Conservation (phyloP, 2,329 filamentous ascomycete genomes). For the Ciborinia camelliae region DNA sequence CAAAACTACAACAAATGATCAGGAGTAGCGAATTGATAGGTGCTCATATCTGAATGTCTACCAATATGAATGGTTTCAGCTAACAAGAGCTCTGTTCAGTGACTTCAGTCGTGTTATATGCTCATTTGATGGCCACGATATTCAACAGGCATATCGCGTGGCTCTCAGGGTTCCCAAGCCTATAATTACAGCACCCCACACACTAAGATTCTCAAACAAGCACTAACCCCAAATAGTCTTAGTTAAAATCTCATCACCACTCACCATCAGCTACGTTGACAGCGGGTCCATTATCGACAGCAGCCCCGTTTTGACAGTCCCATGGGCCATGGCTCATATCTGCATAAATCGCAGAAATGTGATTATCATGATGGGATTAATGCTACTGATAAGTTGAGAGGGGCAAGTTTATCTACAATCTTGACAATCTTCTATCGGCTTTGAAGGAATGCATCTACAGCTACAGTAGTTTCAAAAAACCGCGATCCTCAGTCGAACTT, state of each 20-base stretch:
- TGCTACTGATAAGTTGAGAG: constrained; percentile 13
- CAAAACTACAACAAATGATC: neutral
- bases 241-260: neutral
- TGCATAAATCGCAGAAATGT: constrained; percentile 9
- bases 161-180: neutral
- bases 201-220: neutral
- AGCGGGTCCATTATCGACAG: neutral
- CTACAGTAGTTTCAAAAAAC: neutral
- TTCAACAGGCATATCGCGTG: neutral
- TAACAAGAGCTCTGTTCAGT: neutral
- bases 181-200: constrained; percentile 3
- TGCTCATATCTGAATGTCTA: neutral
- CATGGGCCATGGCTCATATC: neutral
- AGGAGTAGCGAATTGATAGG: neutral
- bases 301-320: constrained; percentile 7
- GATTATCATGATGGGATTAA: neutral
- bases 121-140: neutral
- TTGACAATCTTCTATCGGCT: neutral
- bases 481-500: neutral
- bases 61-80: neutral
- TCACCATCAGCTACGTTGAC: constrained; percentile 18
- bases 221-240: neutral
- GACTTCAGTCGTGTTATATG: constrained; percentile 8
- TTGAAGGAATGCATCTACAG: neutral
- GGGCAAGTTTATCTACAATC: neutral